phyloP scores from a whole-genome alignment of 352 stramenopile species.

The Stramenopiles sp. region DNA sequence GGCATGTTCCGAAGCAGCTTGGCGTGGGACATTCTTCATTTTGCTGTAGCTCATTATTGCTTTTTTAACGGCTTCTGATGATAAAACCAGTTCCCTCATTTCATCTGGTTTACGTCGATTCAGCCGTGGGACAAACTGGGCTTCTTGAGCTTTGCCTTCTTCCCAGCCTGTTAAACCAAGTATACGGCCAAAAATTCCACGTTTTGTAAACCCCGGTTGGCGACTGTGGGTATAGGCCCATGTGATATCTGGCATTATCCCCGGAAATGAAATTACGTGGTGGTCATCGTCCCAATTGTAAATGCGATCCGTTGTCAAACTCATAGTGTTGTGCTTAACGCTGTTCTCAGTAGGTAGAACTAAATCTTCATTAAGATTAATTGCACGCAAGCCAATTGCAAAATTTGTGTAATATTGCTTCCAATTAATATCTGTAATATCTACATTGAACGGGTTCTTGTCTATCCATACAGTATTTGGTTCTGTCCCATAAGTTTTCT shows the following conservation, averaged over 20 bases:
- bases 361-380: constrained; percentile 50
- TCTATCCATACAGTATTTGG: not conserved
- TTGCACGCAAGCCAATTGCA: constrained; percentile 50
- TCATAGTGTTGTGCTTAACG: constrained; percentile 51
- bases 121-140: constrained; percentile 44
- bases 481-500: not conserved
- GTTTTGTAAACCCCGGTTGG: constrained; percentile 58
- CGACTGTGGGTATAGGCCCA: constrained; percentile 64
- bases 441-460: constrained; percentile 3
- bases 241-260: constrained; percentile 51
- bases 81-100: constrained; percentile 46
- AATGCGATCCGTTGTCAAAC: constrained; percentile 45
- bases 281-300: constrained; percentile 61
- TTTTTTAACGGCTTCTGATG: constrained; percentile 34
- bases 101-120: constrained; percentile 24
- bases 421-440: constrained; percentile 1
- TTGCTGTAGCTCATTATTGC: constrained; percentile 34
- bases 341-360: constrained; percentile 52
- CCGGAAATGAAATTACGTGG: constrained; percentile 57
- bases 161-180: constrained; percentile 61
- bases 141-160: constrained; percentile 57
- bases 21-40: not conserved
- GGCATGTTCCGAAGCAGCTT: constrained; percentile 30
- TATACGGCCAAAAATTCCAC: constrained; percentile 45
- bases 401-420: constrained; percentile 50